Percentiles rank a stretch among this genome's conserved stretches.
These are phyloP conservation scores for Aspergillus clavatus DNA, from an alignment of 2,329 filamentous ascomycete genomes.

Conservation along the genomic window DNA sequence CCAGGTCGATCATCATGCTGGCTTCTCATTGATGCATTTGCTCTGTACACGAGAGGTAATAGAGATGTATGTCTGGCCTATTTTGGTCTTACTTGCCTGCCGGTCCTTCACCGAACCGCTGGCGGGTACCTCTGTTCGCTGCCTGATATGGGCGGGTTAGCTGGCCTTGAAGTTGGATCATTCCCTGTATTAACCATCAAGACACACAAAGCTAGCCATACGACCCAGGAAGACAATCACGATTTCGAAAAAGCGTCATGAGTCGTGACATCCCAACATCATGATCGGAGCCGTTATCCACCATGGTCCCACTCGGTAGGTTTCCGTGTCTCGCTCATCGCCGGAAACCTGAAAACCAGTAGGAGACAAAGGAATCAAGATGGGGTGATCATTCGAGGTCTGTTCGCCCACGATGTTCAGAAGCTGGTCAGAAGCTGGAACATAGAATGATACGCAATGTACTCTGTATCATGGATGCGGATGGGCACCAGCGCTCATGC, in stretches of 20 bases:
- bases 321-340: background rate
- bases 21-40: background rate
- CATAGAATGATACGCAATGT: background rate
- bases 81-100: background rate
- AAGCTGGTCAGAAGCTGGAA: background rate
- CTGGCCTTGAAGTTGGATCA: background rate
- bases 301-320: background rate
- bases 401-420: background rate
- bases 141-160: background rate
- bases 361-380: background rate
- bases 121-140: background rate
- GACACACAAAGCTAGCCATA: too few relatives aligned
- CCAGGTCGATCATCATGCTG: background rate
- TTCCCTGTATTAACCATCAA: too few relatives aligned
- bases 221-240: too few relatives aligned
- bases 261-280: background rate
- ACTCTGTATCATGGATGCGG: background rate
- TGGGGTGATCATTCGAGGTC: background rate
- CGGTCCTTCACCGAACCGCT: background rate
- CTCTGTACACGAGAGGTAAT: background rate
- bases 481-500: slow-evolving; percentile 6
- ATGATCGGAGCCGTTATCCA: background rate
- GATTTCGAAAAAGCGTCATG: too few relatives aligned
- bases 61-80: background rate
- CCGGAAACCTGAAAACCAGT: background rate